These are phyloP conservation scores for Cladorrhinum sp. DNA, from an alignment of 2,329 filamentous ascomycete genomes.

Conservation along the genomic window DNA sequence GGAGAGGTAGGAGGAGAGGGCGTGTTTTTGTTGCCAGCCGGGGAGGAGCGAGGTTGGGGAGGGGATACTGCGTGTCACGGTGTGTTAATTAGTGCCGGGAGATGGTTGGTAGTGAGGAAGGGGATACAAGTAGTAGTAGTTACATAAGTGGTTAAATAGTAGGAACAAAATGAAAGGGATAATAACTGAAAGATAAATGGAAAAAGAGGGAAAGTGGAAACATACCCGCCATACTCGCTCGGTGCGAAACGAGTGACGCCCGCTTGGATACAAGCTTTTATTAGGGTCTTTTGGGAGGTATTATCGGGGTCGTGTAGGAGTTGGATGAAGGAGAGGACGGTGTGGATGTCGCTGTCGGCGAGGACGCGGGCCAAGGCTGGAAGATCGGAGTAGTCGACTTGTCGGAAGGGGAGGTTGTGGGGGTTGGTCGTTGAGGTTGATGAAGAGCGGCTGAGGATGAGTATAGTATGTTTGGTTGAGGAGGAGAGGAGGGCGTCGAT, in stretches of 20 bases:
- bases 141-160: too few species aligned
- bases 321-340: slow-evolving; percentile 27
- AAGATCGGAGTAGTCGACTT: slow-evolving; percentile 24
- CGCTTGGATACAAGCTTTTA: slow-evolving; percentile 27
- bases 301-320: slow-evolving; percentile 22
- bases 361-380: slow-evolving; percentile 20
- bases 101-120: too few species aligned
- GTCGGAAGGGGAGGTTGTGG: background rate
- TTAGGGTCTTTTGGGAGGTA: slow-evolving; percentile 25
- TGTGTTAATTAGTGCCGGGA: too few species aligned
- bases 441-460: background rate
- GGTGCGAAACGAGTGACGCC: slow-evolving; percentile 29
- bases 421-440: background rate
- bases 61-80: background rate
- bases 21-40: background rate
- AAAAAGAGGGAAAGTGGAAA: slow-evolving; percentile 1
- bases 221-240: slow-evolving; percentile 26
- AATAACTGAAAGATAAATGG: background rate
- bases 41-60: background rate
- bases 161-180: background rate
- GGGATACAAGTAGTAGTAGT: too few species aligned
- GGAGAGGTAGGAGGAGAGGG: background rate
- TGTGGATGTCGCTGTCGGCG: slow-evolving; percentile 22
- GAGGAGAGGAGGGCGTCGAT: background rate
- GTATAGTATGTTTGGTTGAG: background rate